Evolutionary conservation across 2,329 filamentous ascomycete genomes (phyloP).

Genomic region (Fusarium sp.): DNA sequence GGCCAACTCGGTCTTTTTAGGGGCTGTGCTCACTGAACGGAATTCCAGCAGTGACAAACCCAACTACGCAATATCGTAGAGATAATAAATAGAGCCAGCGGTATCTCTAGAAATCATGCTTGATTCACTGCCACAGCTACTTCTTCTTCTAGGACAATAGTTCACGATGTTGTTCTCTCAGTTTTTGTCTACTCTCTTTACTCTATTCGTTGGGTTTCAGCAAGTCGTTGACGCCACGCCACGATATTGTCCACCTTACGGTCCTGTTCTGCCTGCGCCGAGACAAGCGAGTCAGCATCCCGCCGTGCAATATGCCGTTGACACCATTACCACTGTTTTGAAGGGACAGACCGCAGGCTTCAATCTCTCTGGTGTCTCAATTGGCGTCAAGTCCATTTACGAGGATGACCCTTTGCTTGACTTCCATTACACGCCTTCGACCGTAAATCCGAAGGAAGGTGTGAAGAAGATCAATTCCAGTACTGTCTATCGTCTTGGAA

Average conservation of each 20-base stretch:
- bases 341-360: background rate
- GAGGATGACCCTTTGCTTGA: background rate
- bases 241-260: slow-evolving; percentile 3
- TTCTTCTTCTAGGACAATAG: accelerated
- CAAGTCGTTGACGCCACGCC: background rate
- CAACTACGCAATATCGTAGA: too few species aligned
- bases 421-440: background rate
- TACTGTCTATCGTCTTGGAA: slow-evolving; percentile 9
- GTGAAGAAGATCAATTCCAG: background rate
- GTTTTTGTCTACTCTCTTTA: background rate
- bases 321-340: background rate
- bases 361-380: background rate
- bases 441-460: background rate
- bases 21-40: background rate
- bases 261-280: background rate
- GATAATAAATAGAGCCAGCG: background rate
- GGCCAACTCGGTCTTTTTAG: background rate
- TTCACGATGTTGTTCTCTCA: background rate
- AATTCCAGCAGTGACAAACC: background rate
- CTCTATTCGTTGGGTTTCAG: background rate
- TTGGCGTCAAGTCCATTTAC: slow-evolving; percentile 3
- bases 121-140: accelerated
- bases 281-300: background rate
- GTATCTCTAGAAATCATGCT: accelerated
- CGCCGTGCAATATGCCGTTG: background rate